phyloP scores from a whole-genome alignment of 129 eudicot genomes.

The Flaveria robusta region DNA sequence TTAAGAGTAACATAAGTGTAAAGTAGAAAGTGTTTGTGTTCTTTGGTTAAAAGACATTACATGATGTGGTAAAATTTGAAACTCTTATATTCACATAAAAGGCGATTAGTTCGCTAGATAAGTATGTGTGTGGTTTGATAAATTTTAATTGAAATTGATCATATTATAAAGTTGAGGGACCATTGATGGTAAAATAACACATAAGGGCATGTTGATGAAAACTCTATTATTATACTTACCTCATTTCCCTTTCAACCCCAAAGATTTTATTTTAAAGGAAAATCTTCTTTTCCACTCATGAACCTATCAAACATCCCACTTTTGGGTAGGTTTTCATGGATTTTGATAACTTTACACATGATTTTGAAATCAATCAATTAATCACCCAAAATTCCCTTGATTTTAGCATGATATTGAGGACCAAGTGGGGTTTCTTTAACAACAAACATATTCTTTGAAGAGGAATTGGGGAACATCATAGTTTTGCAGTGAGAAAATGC shows the following conservation, averaged over 20 bases:
- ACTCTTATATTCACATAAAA: no score
- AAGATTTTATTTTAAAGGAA: neutral
- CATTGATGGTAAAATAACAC: neutral
- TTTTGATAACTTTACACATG: constrained; percentile 43
- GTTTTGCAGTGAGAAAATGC: constrained; percentile 9
- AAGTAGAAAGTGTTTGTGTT: no score
- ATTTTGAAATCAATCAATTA: constrained; percentile 40
- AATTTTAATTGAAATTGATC: neutral
- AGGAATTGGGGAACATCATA: constrained; percentile 38
- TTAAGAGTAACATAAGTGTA: no score
- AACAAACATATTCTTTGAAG: constrained; percentile 35
- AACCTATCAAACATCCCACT: constrained; percentile 39
- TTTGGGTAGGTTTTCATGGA: constrained; percentile 44
- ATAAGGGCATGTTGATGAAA: constrained; percentile 12
- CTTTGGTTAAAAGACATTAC: no score
- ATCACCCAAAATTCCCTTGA: constrained; percentile 42
- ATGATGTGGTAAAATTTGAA: neutral
- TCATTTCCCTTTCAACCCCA: constrained; percentile 10
- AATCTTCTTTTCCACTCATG: constrained; percentile 27
- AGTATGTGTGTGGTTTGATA: neutral
- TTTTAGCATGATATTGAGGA: constrained; percentile 42
- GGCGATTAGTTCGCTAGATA: no score
- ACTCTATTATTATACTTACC: neutral
- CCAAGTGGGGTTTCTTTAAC: constrained; percentile 46
- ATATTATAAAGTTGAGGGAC: constrained; percentile 20